A percentile compares a stretch with the other conserved stretches of the same genome.
These are phyloP conservation scores for Aspergillus wentii DNA, from an alignment of 495 filamentous ascomycete species.

Conservation along the genomic window DNA sequence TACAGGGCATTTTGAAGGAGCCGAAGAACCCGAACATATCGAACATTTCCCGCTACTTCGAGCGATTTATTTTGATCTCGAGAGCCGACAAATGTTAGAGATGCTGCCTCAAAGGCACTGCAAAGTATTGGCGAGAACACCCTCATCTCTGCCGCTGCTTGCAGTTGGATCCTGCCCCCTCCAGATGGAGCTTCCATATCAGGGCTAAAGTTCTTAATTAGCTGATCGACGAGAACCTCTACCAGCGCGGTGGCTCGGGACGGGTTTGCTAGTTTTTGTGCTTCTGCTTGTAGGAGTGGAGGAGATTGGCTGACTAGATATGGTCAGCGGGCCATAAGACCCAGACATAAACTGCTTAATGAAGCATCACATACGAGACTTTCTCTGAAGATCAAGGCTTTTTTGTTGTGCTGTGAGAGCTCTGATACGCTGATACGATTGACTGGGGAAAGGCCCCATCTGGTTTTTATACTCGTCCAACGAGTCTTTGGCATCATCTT, in stretches of 20 bases:
- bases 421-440: too few species aligned
- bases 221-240: slow-evolving; percentile 17
- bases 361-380: too few species aligned
- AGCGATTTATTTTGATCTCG: slow-evolving; percentile 14
- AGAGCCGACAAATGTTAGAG: slow-evolving; percentile 18
- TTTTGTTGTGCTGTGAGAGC: too few species aligned
- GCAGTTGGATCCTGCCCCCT: slow-evolving; percentile 16
- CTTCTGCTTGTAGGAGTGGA: slow-evolving; percentile 1
- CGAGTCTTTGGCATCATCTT: too few species aligned
- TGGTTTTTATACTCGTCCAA: too few species aligned
- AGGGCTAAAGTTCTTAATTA: slow-evolving; percentile 20
- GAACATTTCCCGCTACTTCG: slow-evolving; percentile 13
- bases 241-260: slow-evolving; percentile 7
- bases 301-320: slow-evolving; percentile 1
- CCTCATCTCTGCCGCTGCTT: slow-evolving; percentile 15
- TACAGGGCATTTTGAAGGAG: slow-evolving; percentile 15
- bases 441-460: too few species aligned
- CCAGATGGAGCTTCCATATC: slow-evolving; percentile 6
- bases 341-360: not conserved
- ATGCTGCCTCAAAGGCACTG: slow-evolving; percentile 19
- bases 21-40: slow-evolving; percentile 13
- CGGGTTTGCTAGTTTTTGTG: slow-evolving; percentile 8
- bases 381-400: too few species aligned
- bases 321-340: not conserved
- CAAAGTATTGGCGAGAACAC: slow-evolving; percentile 19